Evolutionary conservation across 371 early-diverging fungal species (phyloP).

Genomic region (Actinomortierella ambigua): DNA sequence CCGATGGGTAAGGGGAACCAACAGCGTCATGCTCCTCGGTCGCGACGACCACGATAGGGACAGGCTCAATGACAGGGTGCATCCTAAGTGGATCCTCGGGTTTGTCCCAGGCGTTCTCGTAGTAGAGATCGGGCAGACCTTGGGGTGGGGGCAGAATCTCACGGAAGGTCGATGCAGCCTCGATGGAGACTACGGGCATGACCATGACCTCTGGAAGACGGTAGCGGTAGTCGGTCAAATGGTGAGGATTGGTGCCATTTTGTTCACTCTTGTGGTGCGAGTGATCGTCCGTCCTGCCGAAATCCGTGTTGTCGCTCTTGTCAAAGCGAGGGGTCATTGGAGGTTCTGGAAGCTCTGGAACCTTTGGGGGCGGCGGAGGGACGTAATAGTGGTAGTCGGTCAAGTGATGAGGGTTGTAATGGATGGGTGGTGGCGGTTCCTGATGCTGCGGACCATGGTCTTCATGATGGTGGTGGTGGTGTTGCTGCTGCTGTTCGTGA

Average conservation of each 20-base stretch:
- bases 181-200: constrained; percentile 4
- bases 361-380: constrained; percentile 22
- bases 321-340: constrained; percentile 14
- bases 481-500: constrained; percentile 18
- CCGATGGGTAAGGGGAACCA: constrained; percentile 30
- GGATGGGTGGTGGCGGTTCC: constrained; percentile 1
- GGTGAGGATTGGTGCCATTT: constrained; percentile 27
- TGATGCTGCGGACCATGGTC: constrained; percentile 12
- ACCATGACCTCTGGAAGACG: constrained; percentile 24
- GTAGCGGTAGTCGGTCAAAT: constrained; percentile 41
- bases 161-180: constrained; percentile 8
- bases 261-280: constrained; percentile 27
- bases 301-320: not conserved
- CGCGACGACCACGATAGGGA: not conserved
- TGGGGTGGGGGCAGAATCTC: constrained; percentile 40
- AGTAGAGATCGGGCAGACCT: constrained; percentile 44
- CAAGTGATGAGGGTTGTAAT: constrained; percentile 34
- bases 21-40: constrained; percentile 11
- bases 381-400: constrained; percentile 45
- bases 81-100: constrained; percentile 36
- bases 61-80: constrained; percentile 10
- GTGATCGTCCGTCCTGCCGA: constrained; percentile 8
- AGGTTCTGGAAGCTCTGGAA: constrained; percentile 35
- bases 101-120: constrained; percentile 42
- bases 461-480: constrained; percentile 20